Percentiles rank a stretch among this genome's conserved stretches.
phyloP scores from a whole-genome alignment of 305 asterid species.

The Fraxinus sp. region DNA sequence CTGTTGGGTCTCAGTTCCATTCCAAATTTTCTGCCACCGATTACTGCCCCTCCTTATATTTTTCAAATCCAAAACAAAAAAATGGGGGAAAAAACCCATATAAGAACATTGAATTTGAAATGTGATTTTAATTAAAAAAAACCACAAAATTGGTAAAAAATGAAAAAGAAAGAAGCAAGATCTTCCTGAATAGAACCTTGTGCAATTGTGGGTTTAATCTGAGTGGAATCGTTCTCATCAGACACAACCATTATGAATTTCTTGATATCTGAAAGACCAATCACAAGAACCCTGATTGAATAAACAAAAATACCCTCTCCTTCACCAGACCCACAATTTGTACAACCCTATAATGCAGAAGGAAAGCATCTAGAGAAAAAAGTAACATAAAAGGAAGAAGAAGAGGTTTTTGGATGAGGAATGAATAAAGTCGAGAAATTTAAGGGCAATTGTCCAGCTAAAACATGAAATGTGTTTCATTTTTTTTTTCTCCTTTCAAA shows the following conservation, averaged over 20 bases:
- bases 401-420: conserved; percentile 19
- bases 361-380: conserved; percentile 21
- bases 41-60: conserved; percentile 41
- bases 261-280: conserved; percentile 20
- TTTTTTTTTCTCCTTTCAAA: conserved; percentile 40
- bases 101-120: background rate
- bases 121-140: background rate
- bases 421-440: conserved; percentile 22
- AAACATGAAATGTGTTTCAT: background rate
- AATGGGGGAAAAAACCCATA: background rate
- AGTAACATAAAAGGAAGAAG: background rate
- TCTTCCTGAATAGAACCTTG: conserved; percentile 45
- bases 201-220: conserved; percentile 39
- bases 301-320: conserved; percentile 4
- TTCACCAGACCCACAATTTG: conserved; percentile 21
- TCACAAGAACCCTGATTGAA: conserved; percentile 10
- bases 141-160: background rate
- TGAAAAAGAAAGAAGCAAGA: background rate
- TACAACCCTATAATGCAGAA: conserved; percentile 26
- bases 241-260: conserved; percentile 43
- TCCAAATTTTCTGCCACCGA: conserved; percentile 60
- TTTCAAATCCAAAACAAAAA: conserved; percentile 14
- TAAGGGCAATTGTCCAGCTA: conserved; percentile 50
- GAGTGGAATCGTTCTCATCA: conserved; percentile 48
- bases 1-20: conserved; percentile 58